Conservation (phyloP, 768 basidiomycete genomes). For the Tephrocybe sp. region DNA sequence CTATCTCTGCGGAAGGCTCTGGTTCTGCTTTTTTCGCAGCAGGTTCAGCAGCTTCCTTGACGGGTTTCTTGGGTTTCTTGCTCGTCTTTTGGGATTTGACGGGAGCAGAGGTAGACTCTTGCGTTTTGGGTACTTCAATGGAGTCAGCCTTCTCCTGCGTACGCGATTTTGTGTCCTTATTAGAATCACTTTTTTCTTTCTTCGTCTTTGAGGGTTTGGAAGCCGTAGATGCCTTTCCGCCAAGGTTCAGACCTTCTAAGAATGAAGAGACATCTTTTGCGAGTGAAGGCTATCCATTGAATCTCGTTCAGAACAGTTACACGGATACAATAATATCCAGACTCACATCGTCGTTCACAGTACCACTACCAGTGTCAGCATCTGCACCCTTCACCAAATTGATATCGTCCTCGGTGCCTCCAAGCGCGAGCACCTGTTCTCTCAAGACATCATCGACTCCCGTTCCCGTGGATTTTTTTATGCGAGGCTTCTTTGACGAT, state of each 20-base stretch:
- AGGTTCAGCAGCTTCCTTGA: too few species aligned
- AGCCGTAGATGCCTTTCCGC: conserved; percentile 5
- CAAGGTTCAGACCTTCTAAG: conserved; percentile 37
- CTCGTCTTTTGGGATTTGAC: too few species aligned
- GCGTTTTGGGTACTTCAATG: too few species aligned
- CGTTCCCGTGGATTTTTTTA: background rate
- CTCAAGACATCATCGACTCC: conserved; percentile 19
- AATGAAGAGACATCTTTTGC: conserved; percentile 46
- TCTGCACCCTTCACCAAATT: conserved; percentile 40
- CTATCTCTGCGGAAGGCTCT: background rate
- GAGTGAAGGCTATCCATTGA: conserved; percentile 31
- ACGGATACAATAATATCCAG: background rate
- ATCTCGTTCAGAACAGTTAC: background rate
- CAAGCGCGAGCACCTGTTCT: conserved; percentile 37
- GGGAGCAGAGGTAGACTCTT: too few species aligned
- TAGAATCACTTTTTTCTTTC: too few species aligned
- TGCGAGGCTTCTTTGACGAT: conserved; percentile 8
- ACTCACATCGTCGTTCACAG: conserved; percentile 29
- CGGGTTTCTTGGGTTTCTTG: conserved; percentile 21
- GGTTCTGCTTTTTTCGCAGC: too few species aligned
- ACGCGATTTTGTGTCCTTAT: background rate
- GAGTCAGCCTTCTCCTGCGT: background rate
- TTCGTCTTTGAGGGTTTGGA: background rate
- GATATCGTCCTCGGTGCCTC: conserved; percentile 46
- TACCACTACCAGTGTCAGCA: conserved; percentile 26